Evolutionary conservation across 805 yeast genomes (phyloP), one percentile per base, ranked within the genome.

Genomic region (Torulaspora delbrueckii): DNA sequence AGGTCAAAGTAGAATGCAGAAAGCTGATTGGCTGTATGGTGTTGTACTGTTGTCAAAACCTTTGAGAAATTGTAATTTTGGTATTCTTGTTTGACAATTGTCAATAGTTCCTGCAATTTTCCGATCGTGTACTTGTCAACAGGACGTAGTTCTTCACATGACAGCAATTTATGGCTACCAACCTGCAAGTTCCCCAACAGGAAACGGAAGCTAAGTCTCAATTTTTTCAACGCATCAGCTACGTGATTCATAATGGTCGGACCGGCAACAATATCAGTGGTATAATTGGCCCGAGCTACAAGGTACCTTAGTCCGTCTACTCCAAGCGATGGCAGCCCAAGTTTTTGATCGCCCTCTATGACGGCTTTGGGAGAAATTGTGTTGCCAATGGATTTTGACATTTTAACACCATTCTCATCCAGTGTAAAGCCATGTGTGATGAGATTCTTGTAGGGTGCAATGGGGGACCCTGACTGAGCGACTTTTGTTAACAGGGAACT

Each of bases 371-470:
- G 98, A 1, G 76, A 62, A 16, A 90, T 76, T 0, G 81, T 81
- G 55, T 93, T 93, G 0, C 97, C 96, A 31, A 85, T 67, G 0
- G 96, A 87, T 60, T 93, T 93, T 3, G 97, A 90, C 98, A 91
- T 91, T 58, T 93, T 93, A 46, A 76, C 75, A 13, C 93, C 91
- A 50, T 82, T 78, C 53, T 81, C 87, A 67, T 93, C 99, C 48
- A 93, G 68, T 0, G 86, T 84, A 60, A 93, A 93, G 0, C 99
- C 99, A 65, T 93, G 99, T 0, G 99, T 93, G 23, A 93, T 75
- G 30, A 93, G 77, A 19, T 75, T 73, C 48, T 75, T 76, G 65
- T 77, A 93, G 0, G 99, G 98, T 0, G 86, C 79, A 0, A 35
- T 46, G 12, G 67, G 56, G 1, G 38, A 32, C 0, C 56, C 54